Base-by-base conservation (phyloP, 164 flowering plant species). In the Aristolochia contorta region DNA sequence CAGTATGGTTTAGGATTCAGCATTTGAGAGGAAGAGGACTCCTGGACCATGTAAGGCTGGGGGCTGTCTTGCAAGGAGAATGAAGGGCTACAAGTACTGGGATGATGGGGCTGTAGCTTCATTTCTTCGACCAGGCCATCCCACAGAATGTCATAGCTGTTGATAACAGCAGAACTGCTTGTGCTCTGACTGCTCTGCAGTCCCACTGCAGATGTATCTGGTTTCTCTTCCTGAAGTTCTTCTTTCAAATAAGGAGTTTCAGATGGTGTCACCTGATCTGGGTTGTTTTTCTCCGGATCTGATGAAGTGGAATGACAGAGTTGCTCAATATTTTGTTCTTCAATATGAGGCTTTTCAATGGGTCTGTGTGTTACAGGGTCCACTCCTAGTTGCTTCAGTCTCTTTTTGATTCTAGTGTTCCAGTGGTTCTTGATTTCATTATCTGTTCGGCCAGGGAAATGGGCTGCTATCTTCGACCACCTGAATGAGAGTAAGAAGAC, bases 391-490 rank as follows among this genome's bases (percentile, higher is more conserved):
- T 54, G 75, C 69, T 73, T 81, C 15, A 86, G 56, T 59, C 72
- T 71, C 73, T 82, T 86, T 81, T 86, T 86, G 69, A 86, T 83
- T 66, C 78, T 47, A 12, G 89, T 84, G 48, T 86, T 86, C 92
- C 92, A 83, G 49, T 86, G 85, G 70, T 86, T 86, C 73, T 86
- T 86, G 68, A 86, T 86, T 69, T 86, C 92, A 54, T 86, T 83
- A 37, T 86, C 89, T 0, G 92, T 86, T 0, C 92, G 79, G 5
- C 92, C 92, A 7, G 84, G 84, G 60, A 86, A 79, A 74, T 86
- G 84, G 0, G 79, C 63, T 1, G 92, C 92, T 15, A 86, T 86
- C 72, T 82, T 86, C 6, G 92, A 83, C 92, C 92, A 86, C 77
- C 92, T 83, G 57, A 37, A 58, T 12, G 47, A 32, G 27, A 45